phyloP scores from a whole-genome alignment of 805 yeast genomes.

The Yarrowia yakushimensis region DNA sequence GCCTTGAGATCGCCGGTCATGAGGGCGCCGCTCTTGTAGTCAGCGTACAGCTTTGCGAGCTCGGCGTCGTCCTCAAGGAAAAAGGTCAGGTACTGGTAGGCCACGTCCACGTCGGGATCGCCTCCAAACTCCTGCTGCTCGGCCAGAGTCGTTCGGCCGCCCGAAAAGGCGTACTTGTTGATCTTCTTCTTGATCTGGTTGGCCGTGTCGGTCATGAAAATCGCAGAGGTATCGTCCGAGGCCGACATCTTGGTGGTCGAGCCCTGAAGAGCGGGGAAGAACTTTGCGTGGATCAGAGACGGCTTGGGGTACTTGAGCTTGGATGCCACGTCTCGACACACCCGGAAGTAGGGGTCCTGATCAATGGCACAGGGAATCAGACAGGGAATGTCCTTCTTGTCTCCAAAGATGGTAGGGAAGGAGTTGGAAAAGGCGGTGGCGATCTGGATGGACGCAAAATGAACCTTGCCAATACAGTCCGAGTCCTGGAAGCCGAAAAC shows the following conservation, averaged over 20 bases:
- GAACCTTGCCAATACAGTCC: constrained; percentile 90
- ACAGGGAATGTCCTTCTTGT: constrained; percentile 88
- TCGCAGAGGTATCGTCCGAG: constrained; percentile 82
- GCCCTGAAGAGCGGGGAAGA: constrained; percentile 98
- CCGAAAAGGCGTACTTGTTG: constrained; percentile 94
- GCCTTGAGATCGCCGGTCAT: constrained; percentile 93
- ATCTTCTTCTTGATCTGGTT: constrained; percentile 90
- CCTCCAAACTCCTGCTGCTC: constrained; percentile 91
- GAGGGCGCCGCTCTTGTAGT: constrained; percentile 74
- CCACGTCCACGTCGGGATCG: constrained; percentile 91
- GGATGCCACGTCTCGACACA: constrained; percentile 95
- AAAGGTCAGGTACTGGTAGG: constrained; percentile 88
- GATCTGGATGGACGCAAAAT: constrained; percentile 94
- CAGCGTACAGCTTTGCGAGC: constrained; percentile 56
- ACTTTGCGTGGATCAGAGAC: constrained; percentile 85
- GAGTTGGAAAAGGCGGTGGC: constrained; percentile 95
- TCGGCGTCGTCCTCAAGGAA: constrained; percentile 85
- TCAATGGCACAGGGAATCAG: constrained; percentile 98
- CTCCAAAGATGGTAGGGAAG: constrained; percentile 86
- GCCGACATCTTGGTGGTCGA: constrained; percentile 97
- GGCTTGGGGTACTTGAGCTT: constrained; percentile 89
- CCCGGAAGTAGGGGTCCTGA: constrained; percentile 97
- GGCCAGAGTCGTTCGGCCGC: constrained; percentile 83
- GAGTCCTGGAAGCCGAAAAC: constrained; percentile 95
- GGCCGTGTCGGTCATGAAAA: constrained; percentile 92